A percentile compares a stretch with the other conserved stretches of the same genome.
Evolutionary conservation across 805 yeast genomes (phyloP).

Genomic region (Saccharomycopsis capsularis): DNA sequence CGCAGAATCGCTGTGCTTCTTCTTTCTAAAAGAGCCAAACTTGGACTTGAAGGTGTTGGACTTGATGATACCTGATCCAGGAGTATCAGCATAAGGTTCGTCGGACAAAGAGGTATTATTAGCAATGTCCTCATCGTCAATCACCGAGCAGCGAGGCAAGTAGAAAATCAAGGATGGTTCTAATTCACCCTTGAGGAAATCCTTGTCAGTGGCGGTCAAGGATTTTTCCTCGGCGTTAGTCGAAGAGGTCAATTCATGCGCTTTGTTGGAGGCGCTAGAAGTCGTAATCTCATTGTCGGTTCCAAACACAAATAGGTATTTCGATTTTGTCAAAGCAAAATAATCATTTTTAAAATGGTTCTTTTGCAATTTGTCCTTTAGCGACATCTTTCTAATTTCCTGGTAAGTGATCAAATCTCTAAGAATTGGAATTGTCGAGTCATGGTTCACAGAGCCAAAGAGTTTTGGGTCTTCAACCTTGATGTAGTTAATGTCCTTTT

Average conservation of each 20-base stretch:
- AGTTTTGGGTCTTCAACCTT: slow-evolving; percentile 13
- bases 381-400: slow-evolving; percentile 17
- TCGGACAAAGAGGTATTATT: neutral
- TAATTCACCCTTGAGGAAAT: slow-evolving; percentile 17
- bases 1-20: neutral
- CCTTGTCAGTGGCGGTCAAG: slow-evolving; percentile 15
- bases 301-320: slow-evolving; percentile 20
- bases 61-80: no score
- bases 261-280: neutral
- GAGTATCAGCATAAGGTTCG: neutral
- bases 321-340: slow-evolving; percentile 19
- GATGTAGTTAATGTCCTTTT: slow-evolving; percentile 13
- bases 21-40: slow-evolving; percentile 17
- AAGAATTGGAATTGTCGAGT: slow-evolving; percentile 18
- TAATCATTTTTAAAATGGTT: slow-evolving; percentile 15
- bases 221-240: neutral
- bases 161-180: slow-evolving; percentile 20
- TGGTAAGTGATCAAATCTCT: slow-evolving; percentile 18
- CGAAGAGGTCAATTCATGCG: neutral
- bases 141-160: slow-evolving; percentile 18
- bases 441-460: slow-evolving; percentile 15
- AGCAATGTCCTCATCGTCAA: slow-evolving; percentile 11
- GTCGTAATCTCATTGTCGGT: slow-evolving; percentile 16
- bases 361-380: slow-evolving; percentile 16
- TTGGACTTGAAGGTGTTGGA: slow-evolving; percentile 14